Conservation (phyloP, 2,329 filamentous ascomycete species). For the Chlorencoelia australis region DNA sequence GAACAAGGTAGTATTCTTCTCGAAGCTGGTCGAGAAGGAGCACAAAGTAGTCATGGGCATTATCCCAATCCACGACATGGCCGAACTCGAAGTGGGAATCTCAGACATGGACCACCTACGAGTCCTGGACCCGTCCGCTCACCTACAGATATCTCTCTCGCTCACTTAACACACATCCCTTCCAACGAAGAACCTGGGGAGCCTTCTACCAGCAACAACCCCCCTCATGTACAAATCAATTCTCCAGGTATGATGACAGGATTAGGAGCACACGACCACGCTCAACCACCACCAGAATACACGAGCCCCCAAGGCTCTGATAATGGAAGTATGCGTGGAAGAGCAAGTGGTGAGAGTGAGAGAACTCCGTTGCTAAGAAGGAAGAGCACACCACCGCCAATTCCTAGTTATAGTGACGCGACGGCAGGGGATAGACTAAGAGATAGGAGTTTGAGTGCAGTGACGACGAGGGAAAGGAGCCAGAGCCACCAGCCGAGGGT, state of each 20-base stretch:
- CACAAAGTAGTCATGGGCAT: slow-evolving; percentile 36
- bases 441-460: slow-evolving; percentile 5
- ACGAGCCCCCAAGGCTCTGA: slow-evolving; percentile 53
- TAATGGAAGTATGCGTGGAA: slow-evolving; percentile 35
- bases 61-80: slow-evolving; percentile 44
- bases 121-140: slow-evolving; percentile 84
- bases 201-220: slow-evolving; percentile 27
- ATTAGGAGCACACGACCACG: slow-evolving; percentile 34
- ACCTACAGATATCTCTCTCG: slow-evolving; percentile 91
- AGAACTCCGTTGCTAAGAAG: slow-evolving; percentile 38
- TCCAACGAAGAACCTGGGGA: slow-evolving; percentile 56
- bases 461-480: neutral
- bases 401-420: slow-evolving; percentile 28
- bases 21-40: slow-evolving; percentile 60
- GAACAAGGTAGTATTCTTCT: slow-evolving; percentile 94
- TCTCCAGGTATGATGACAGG: slow-evolving; percentile 12
- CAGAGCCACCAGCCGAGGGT: neutral
- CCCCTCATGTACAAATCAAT: slow-evolving; percentile 10
- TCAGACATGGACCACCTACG: slow-evolving; percentile 61
- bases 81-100: slow-evolving; percentile 67
- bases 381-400: slow-evolving; percentile 25
- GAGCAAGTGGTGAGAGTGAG: slow-evolving; percentile 44
- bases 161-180: slow-evolving; percentile 66
- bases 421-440: slow-evolving; percentile 20
- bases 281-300: slow-evolving; percentile 61